Evolutionary conservation across 257 asterid genomes (phyloP), one percentile per base, ranked within the genome.

Genomic region (Capsicum pubescens): DNA sequence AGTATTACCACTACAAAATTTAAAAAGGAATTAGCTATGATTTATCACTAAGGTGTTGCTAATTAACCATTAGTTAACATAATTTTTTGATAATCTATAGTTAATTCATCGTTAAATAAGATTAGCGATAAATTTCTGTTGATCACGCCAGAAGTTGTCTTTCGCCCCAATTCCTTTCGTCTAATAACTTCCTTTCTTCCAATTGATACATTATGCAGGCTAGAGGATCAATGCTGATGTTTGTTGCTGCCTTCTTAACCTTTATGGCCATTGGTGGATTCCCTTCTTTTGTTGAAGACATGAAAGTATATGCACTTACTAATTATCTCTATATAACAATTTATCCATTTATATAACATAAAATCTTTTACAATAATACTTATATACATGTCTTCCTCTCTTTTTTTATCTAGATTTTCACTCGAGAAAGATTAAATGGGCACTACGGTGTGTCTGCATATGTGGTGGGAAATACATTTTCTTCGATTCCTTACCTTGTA

Each of bases 211-310:
- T 46, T 50, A 26, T 54, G 9, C 83, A 91, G 94, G 93, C 90
- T 58, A 89, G 94, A 86, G 93, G 95, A 17, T 89, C 97, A 46
- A 85, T 92, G 95, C 64, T 86, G 32, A 81, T 85, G 84, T 92
- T 72, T 82, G 61, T 88, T 80, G 84, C 85, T 71, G 86, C 91
- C 64, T 90, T 92, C 86, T 82, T 92, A 81, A 92, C 97, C 17
- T 92, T 91, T 68, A 89, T 92, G 97, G 92, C 93, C 1, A 92
- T 92, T 66, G 97, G 97, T 15, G 93, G 97, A 84, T 92, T 92
- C 86, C 97, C 97, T 84, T 92, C 97, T 0, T 92, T 91, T 60
- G 92, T 90, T 8, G 96, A 92, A 76, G 94, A 92, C 84, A 89
- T 91, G 94, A 92, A 92, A 77, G 96, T 92, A 88, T 69, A 16